A percentile compares a stretch with the other conserved stretches of the same genome.
Evolutionary conservation across 257 asterid species (phyloP).

Genomic region (Anisodus tanguticus): DNA sequence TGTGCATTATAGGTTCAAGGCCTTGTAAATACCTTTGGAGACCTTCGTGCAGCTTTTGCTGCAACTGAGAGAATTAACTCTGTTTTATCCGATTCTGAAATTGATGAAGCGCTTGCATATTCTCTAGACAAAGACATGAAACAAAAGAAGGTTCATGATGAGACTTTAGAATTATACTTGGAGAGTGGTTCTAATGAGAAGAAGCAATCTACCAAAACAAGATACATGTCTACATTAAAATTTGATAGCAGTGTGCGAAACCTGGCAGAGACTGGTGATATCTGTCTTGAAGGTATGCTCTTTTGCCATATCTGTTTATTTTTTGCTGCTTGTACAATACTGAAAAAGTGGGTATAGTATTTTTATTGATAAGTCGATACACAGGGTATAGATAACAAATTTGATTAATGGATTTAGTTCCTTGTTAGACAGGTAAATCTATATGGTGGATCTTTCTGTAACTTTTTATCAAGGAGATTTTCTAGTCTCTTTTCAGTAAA

Average conservation of each 20-base stretch:
- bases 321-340: constrained; percentile 2
- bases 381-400: not conserved
- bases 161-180: constrained; percentile 58
- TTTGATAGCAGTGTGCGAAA: constrained; percentile 60
- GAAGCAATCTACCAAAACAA: constrained; percentile 41
- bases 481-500: constrained; percentile 18
- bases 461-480: not conserved
- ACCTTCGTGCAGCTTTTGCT: constrained; percentile 96
- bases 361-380: not conserved
- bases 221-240: constrained; percentile 77
- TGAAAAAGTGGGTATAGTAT: constrained; percentile 14
- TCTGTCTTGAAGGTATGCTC: constrained; percentile 78
- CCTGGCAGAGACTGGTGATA: constrained; percentile 80
- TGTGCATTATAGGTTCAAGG: constrained; percentile 84
- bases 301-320: constrained; percentile 20
- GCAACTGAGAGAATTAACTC: constrained; percentile 92
- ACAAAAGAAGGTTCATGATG: constrained; percentile 53
- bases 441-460: not conserved
- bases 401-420: constrained; percentile 9
- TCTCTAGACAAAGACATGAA: constrained; percentile 78
- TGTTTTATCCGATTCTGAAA: constrained; percentile 71
- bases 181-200: constrained; percentile 51
- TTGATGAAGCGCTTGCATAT: constrained; percentile 82
- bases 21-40: constrained; percentile 92
- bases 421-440: not conserved